Base-by-base conservation (phyloP, 768 basidiomycete species). In the Lanmaoa pseudosensibilis region DNA sequence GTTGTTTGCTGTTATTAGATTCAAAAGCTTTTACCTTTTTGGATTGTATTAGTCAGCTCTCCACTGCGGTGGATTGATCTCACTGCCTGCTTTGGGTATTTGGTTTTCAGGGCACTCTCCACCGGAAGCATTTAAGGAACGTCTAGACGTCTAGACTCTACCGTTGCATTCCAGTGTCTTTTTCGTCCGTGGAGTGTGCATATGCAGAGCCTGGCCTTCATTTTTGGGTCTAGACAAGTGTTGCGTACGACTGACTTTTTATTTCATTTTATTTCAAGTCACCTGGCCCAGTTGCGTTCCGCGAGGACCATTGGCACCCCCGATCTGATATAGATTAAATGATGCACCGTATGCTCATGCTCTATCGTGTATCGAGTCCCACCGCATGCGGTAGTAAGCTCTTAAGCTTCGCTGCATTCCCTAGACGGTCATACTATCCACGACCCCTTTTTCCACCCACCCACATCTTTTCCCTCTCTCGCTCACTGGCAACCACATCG, bases 291-390 rank as follows among this genome's bases (percentile, higher is more conserved):
- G 53, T 63, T 57, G 52, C 54, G 54, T 56, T 55, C 46, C 38
- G 37, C 54, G 36, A 33, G 65, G 71, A 73, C 71, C 66, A 51
- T 63, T 71, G 70, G 36, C 70, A 73, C 70, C 64, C 69, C 46
- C 47, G 61, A 62, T 68, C 61, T 46, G 52, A 68, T 71, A 59
- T 63, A 56, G 57, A 60, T 66, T 59, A 59, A 57, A 65, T 60
- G 30, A 61, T 65, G 61, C 46, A 33, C 32, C 55, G 46, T 51
- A 59, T 63, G 52, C 52, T 55, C 58, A 40, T 34, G 19, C 41
- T 59, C 45, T 47, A 44, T 48, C 48, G 64, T 56, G 50, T 25
- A 18, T 56, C 54, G 46, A 58, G 52, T 71, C 55, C 55, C 61
- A 61, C 61, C 56, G 25, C 51, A 59, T 57, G 66, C 49, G 54